These are phyloP conservation scores for Physcia stellaris DNA, from an alignment of 495 filamentous ascomycete genomes.

Conservation along the genomic window DNA sequence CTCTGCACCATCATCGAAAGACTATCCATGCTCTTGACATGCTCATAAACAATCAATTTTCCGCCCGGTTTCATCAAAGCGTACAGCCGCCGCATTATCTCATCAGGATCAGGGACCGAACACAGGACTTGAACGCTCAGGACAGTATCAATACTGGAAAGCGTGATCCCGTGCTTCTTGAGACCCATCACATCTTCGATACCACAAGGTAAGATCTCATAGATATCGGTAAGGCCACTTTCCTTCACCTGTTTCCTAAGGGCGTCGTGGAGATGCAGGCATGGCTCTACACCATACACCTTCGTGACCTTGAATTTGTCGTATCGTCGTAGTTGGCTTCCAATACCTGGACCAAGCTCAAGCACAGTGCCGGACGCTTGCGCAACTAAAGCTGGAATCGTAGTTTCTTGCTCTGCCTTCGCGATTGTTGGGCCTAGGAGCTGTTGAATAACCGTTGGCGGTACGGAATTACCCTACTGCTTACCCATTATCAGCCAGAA, in stretches of 20 bases:
- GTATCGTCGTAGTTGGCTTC: conserved; percentile 31
- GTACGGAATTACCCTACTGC: not conserved
- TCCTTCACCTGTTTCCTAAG: conserved; percentile 31
- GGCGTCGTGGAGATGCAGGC: conserved; percentile 32
- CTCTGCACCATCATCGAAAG: conserved; percentile 7
- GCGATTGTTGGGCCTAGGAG: conserved; percentile 2
- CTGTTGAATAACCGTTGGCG: not conserved
- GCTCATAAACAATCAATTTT: conserved; percentile 55
- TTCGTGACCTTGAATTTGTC: conserved; percentile 19
- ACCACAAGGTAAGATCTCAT: conserved; percentile 49
- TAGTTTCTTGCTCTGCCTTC: conserved; percentile 10
- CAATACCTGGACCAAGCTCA: conserved; percentile 35
- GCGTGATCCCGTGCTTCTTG: conserved; percentile 28
- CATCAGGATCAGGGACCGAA: conserved; percentile 49
- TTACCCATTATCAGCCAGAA: conserved; percentile 8
- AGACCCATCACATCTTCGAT: conserved; percentile 37
- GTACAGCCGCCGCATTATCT: conserved; percentile 45
- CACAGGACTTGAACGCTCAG: conserved; percentile 60
- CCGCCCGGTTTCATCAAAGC: conserved; percentile 51
- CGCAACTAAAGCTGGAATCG: conserved; percentile 27
- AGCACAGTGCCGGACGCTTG: conserved; percentile 27
- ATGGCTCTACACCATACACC: conserved; percentile 35
- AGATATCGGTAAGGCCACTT: conserved; percentile 42
- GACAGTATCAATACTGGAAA: conserved; percentile 51
- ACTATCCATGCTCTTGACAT: conserved; percentile 31